phyloP scores from a whole-genome alignment of 2,329 filamentous ascomycete species.

The Cladosporium colombiae region DNA sequence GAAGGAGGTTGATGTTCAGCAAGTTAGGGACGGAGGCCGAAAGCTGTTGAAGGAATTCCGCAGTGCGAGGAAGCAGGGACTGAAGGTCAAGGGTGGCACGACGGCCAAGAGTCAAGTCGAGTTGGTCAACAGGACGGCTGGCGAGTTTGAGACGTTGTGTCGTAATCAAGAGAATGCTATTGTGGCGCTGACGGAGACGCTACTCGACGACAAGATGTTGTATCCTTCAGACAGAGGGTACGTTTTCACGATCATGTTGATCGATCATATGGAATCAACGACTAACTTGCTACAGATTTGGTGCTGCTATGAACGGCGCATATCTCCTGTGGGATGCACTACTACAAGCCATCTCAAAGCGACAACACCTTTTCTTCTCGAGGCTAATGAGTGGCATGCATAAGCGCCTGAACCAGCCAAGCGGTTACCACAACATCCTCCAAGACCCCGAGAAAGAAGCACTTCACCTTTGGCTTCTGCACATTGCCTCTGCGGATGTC shows the following conservation, averaged over 20 bases:
- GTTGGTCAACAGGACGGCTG: conserved; percentile 27
- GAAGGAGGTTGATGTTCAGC: conserved; percentile 35
- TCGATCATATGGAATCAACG: background rate
- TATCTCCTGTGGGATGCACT: conserved; percentile 48
- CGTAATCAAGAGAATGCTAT: conserved; percentile 16
- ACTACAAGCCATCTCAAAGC: conserved; percentile 39
- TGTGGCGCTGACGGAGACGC: conserved; percentile 28
- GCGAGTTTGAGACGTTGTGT: conserved; percentile 4
- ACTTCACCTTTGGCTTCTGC: conserved; percentile 51
- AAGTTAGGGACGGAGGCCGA: conserved; percentile 35
- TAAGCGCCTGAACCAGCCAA: conserved; percentile 36
- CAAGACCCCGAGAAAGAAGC: conserved; percentile 41
- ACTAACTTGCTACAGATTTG: conserved; percentile 28
- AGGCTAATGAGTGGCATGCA: conserved; percentile 44
- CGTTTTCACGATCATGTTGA: conserved; percentile 15
- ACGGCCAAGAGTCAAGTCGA: conserved; percentile 35
- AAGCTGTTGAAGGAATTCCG: conserved; percentile 30
- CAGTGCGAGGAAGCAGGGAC: conserved; percentile 28
- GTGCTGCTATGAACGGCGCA: conserved; percentile 44
- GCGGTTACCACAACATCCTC: conserved; percentile 25
- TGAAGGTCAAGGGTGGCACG: conserved; percentile 37
- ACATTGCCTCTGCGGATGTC: conserved; percentile 41
- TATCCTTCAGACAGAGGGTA: conserved; percentile 40
- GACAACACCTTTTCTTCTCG: conserved; percentile 39
- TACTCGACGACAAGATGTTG: conserved; percentile 41